Conservation (phyloP, 441 rosid genomes). For the Croton setiger region DNA sequence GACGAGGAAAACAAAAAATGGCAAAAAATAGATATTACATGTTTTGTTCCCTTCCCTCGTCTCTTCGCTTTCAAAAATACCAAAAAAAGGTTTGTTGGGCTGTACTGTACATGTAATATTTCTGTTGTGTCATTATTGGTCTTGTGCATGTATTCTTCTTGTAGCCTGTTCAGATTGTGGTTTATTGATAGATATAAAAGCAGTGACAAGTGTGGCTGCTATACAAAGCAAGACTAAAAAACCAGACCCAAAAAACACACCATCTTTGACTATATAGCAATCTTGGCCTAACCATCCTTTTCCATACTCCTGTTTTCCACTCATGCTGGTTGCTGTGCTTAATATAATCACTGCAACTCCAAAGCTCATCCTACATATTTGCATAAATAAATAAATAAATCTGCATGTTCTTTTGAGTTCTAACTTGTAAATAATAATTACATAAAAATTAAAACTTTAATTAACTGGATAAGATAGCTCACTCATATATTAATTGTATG, state of each 20-base stretch:
- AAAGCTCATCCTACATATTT: slow-evolving; percentile 53
- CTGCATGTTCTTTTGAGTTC: too few relatives aligned
- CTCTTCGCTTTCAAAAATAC: too few relatives aligned
- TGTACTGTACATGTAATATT: too few relatives aligned
- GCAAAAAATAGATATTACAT: too few relatives aligned
- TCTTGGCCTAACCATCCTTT: slow-evolving; percentile 68
- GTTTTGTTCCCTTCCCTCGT: too few relatives aligned
- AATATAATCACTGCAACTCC: slow-evolving; percentile 46
- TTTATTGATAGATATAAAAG: slow-evolving; percentile 17
- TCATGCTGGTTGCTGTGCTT: slow-evolving; percentile 67
- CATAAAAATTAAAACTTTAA: too few relatives aligned
- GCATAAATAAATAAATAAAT: too few relatives aligned
- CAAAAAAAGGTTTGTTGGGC: too few relatives aligned
- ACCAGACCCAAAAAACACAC: slow-evolving; percentile 53
- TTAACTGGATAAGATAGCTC: too few relatives aligned
- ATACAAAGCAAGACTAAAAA: slow-evolving; percentile 34
- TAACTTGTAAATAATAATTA: too few relatives aligned
- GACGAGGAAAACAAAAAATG: too few relatives aligned
- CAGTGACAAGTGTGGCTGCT: slow-evolving; percentile 37
- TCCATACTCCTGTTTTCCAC: slow-evolving; percentile 54
- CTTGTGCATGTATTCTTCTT: slow-evolving; percentile 25
- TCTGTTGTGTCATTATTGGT: not conserved
- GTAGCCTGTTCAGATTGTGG: slow-evolving; percentile 29
- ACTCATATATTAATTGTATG: too few relatives aligned
- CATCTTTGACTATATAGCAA: slow-evolving; percentile 65